Percentiles rank a stretch among this genome's conserved stretches.
Conservation (phyloP, 352 stramenopile genomes). For the Pythium angustatum region DNA sequence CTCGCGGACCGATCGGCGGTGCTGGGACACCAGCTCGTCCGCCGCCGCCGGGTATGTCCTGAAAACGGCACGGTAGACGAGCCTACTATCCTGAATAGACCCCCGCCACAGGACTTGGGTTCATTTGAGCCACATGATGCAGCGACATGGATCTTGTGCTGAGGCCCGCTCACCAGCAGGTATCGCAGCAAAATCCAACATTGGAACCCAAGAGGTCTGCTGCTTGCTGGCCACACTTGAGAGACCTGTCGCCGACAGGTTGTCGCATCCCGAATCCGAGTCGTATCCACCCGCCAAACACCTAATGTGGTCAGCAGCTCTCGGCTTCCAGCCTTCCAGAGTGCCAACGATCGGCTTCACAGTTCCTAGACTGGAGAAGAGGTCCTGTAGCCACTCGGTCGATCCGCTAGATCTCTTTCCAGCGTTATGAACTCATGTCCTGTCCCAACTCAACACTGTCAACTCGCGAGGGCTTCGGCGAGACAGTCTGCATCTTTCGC, state of each 20-base stretch:
- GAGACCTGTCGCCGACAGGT: no score
- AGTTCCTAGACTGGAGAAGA: no score
- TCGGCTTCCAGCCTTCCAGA: no score
- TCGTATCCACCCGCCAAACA: not conserved
- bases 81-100: slow-evolving; percentile 19
- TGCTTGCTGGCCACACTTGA: no score
- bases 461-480: not conserved
- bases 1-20: not conserved
- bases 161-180: no score
- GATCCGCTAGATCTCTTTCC: not conserved
- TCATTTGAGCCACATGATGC: slow-evolving; percentile 7
- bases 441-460: not conserved
- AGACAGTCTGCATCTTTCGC: not conserved
- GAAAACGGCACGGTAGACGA: slow-evolving; percentile 8
- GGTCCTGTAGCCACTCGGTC: no score
- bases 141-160: not conserved
- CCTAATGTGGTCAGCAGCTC: not conserved
- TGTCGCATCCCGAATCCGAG: no score
- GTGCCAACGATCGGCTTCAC: no score
- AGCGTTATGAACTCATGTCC: not conserved
- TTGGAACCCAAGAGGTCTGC: no score
- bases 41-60: slow-evolving; percentile 57
- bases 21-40: slow-evolving; percentile 28
- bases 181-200: not conserved
- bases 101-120: slow-evolving; percentile 8